Evolutionary conservation across 306 rosid species (phyloP).

Genomic region (Vigna unguiculata): DNA sequence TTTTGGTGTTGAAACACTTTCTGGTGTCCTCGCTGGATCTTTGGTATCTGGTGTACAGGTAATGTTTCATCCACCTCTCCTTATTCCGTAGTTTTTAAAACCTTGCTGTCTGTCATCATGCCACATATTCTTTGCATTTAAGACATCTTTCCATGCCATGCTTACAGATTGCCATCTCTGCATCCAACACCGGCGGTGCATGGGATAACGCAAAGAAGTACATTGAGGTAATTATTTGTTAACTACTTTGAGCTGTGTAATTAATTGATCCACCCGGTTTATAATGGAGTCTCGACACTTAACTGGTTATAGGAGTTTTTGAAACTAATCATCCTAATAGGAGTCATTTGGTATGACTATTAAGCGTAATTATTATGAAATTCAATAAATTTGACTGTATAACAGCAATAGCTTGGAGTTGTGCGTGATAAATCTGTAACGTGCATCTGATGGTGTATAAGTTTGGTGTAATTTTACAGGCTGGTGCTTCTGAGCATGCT

Average conservation of each 20-base stretch:
- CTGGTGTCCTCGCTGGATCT: slow-evolving; percentile 95
- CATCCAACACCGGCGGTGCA: slow-evolving; percentile 99
- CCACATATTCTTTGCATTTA: neutral
- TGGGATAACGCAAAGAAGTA: slow-evolving; percentile 99
- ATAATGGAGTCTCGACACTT: neutral
- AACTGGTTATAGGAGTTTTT: neutral
- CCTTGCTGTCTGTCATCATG: neutral
- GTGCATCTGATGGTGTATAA: neutral
- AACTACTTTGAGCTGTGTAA: slow-evolving; percentile 6
- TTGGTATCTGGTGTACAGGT: slow-evolving; percentile 98
- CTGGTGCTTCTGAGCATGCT: slow-evolving; percentile 93
- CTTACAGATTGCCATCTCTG: slow-evolving; percentile 88
- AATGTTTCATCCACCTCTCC: slow-evolving; percentile 26
- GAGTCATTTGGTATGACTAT: too few species aligned
- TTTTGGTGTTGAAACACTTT: slow-evolving; percentile 95
- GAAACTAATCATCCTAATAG: too few species aligned
- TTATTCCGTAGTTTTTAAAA: neutral
- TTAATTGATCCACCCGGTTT: neutral
- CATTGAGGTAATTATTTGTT: slow-evolving; percentile 70
- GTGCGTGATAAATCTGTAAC: neutral
- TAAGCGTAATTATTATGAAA: too few species aligned
- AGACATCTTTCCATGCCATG: slow-evolving; percentile 15
- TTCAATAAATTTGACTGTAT: too few species aligned
- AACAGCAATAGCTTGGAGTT: too few species aligned
- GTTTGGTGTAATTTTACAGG: slow-evolving; percentile 54